Base-by-base conservation (phyloP, 768 basidiomycete species). In the Obba rivulosa region DNA sequence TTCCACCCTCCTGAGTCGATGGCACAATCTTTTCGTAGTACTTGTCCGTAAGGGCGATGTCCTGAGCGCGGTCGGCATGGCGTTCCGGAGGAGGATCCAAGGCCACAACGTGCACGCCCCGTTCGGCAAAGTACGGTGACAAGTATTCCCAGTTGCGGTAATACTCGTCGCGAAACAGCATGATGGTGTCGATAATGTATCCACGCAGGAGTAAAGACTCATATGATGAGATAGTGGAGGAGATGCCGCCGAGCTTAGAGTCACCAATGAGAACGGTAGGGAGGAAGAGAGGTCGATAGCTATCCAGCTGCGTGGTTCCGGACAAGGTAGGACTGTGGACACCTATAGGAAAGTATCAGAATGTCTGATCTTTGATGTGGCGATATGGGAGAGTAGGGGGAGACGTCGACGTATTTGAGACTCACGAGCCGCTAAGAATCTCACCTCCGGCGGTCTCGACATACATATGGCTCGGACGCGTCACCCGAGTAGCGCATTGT, bases 401-500 rank as follows among this genome's bases (percentile, higher is more conserved):
- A 21, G 22, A 46, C 4, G 20, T 9, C 5, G 37, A 16, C 8
- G 25, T 35, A 34, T 45, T n/a, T 9, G 22, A 7, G 7, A 39
- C 16, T 17, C 37, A 39, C 37, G 37, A 39, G 37, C 18, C 14
- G 36, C 20, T 50, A 57, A 56, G 24, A 2, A n/a, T 57, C 80
- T 74, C 66, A 92, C 94, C 95, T 79, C 95, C 95, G 13, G 94
- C 95, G 8, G 95, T 94, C 67, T 98, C 95, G 40, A 97, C 69
- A 58, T 86, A 97, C 74, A 93, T 77, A 57, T 85, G 79, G 2
- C 75, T 71, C 11, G 56, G 58, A 9, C 57, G 57, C 2, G 48
- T 55, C 18, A 57, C 43, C 1, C 51, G 53, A 3, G 61, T 54
- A 1, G 83, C 82, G 58, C 79, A 79, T 21, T 65, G 52, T 28